Percentiles rank a stretch among this genome's conserved stretches.
These are phyloP conservation scores for Lyophyllum decastes DNA, from an alignment of 768 basidiomycete genomes.

Conservation along the genomic window DNA sequence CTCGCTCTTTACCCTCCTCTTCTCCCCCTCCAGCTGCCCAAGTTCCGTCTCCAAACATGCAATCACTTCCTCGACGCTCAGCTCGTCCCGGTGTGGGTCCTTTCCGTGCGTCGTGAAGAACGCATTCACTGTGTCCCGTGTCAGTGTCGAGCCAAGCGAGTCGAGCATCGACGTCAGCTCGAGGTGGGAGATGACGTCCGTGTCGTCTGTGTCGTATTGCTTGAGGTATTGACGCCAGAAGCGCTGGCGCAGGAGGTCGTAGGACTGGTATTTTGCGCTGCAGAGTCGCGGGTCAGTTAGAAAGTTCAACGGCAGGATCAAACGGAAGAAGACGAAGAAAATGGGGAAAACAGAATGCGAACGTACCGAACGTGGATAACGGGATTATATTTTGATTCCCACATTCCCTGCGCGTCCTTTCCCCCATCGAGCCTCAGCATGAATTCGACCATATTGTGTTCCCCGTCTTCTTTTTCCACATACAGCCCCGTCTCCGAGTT, in stretches of 20 bases:
- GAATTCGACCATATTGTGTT: slow-evolving; percentile 75
- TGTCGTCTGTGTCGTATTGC: slow-evolving; percentile 91
- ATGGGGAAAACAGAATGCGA: not conserved
- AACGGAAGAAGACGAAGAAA: not conserved
- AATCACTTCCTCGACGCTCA: slow-evolving; percentile 81
- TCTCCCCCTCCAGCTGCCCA: slow-evolving; percentile 69
- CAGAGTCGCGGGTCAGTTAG: too few species aligned
- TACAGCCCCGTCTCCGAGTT: slow-evolving; percentile 59
- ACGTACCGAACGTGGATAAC: slow-evolving; percentile 64
- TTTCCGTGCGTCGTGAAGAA: slow-evolving; percentile 81
- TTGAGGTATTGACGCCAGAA: slow-evolving; percentile 90
- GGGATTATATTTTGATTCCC: slow-evolving; percentile 77
- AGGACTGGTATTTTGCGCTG: slow-evolving; percentile 94
- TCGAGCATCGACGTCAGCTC: slow-evolving; percentile 96
- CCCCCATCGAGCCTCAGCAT: slow-evolving; percentile 63
- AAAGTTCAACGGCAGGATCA: too few species aligned
- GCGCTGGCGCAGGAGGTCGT: slow-evolving; percentile 84
- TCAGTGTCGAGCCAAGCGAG: slow-evolving; percentile 93
- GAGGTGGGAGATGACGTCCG: slow-evolving; percentile 68
- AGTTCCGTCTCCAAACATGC: slow-evolving; percentile 85
- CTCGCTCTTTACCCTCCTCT: slow-evolving; percentile 59
- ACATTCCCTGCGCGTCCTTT: slow-evolving; percentile 48
- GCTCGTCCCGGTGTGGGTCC: slow-evolving; percentile 61
- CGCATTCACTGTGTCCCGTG: slow-evolving; percentile 69
- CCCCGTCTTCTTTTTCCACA: slow-evolving; percentile 49